Base-by-base conservation (phyloP, 768 basidiomycete genomes). In the Termitomyces sp. region DNA sequence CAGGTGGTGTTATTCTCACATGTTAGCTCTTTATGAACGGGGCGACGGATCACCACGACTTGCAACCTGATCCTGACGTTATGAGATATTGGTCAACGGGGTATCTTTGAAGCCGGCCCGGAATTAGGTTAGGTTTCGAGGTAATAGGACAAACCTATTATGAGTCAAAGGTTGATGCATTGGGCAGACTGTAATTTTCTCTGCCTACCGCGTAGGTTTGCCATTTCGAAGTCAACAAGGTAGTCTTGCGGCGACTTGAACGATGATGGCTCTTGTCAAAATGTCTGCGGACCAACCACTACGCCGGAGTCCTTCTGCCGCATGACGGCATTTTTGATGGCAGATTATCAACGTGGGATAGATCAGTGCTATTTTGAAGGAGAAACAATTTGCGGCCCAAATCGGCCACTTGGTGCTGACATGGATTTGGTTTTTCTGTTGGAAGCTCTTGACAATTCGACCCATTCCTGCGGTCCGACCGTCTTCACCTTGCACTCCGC, bases 21-120 rank as follows among this genome's bases (percentile, higher is more conserved):
- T 35, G 49, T 44, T 41, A 7, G 19, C 21, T n/a, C 49, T 55
- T 62, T 63, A 61, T 62, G 37, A 53, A 58, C 43, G 41, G 32
- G 17, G 51, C 41, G 43, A 60, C 59, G 60, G 64, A 65, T 65
- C 64, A 65, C 54, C 47, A 53, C n/a, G 40, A 25, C 19, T 56
- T 50, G n/a, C 23, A 53, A 59, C 54, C 27, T 54, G 56, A 44
- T 49, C 21, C 62, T 63, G 56, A 69, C 68, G 68, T 69, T 68
- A 68, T 67, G 55, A 56, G 41, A 34, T 57, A 67, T 69, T 69
- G 63, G 66, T 68, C 68, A 67, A 66, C 34, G 35, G 41, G 11
- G 12, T 21, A 4, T 17, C 19, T 21, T 31, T 31, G 17, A 19
- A n/a, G 14, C 42, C 62, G 66, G 66, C 45, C 64, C 61, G 63